These are phyloP conservation scores for Phycomyces blakesleeanus DNA, from an alignment of 192 early-diverging fungal species.

Conservation along the genomic window DNA sequence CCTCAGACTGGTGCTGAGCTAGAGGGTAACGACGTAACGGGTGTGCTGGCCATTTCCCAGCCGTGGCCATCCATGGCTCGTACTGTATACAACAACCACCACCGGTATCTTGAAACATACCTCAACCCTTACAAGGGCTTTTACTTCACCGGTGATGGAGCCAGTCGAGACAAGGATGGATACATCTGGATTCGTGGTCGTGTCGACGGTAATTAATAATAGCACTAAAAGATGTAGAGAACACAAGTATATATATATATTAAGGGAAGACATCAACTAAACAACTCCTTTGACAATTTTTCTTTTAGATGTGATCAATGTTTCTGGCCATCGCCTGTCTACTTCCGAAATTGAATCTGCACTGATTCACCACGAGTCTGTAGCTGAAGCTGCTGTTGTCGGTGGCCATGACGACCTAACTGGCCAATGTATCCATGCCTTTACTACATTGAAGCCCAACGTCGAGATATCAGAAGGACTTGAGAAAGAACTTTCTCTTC, in stretches of 20 bases:
- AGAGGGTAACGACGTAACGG: constrained; percentile 75
- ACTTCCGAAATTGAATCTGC: constrained; percentile 94
- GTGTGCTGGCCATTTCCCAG: constrained; percentile 85
- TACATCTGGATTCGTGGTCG: constrained; percentile 96
- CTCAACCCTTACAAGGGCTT: constrained; percentile 84
- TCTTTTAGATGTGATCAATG: constrained; percentile 87
- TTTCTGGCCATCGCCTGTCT: constrained; percentile 87
- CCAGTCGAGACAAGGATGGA: constrained; percentile 83
- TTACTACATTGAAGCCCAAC: constrained; percentile 75
- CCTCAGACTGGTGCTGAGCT: constrained; percentile 80
- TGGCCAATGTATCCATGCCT: constrained; percentile 85
- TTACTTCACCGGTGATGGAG: constrained; percentile 97
- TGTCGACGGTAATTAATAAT: constrained; percentile 48
- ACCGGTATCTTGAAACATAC: constrained; percentile 89
- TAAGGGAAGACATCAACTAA: too few relatives aligned
- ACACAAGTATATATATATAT: too few relatives aligned
- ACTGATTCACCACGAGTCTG: constrained; percentile 70
- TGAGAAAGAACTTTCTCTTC: constrained; percentile 58
- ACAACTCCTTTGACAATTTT: too few relatives aligned
- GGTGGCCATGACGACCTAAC: constrained; percentile 83
- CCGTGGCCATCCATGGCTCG: constrained; percentile 91
- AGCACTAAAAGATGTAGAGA: too few relatives aligned
- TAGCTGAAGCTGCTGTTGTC: constrained; percentile 92
- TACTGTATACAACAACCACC: constrained; percentile 86
- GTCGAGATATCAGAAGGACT: constrained; percentile 35